A percentile compares a stretch with the other conserved stretches of the same genome.
Evolutionary conservation across 768 basidiomycete species (phyloP).

Genomic region (Amanita molliuscula): DNA sequence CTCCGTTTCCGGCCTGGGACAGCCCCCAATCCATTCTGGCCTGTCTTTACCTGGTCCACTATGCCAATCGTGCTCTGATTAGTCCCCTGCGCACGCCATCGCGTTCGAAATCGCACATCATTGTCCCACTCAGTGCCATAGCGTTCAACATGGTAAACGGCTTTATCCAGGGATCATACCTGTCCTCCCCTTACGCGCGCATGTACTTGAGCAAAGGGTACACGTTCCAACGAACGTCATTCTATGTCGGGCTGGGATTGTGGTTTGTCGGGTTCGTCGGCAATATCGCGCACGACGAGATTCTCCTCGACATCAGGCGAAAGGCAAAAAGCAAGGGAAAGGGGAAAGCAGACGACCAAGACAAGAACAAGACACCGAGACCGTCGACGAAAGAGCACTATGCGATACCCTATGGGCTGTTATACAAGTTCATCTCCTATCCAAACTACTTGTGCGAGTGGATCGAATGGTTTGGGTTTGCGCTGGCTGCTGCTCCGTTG

Average conservation of each 20-base stretch:
- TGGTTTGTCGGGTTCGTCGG: slow-evolving; percentile 69
- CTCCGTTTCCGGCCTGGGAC: slow-evolving; percentile 19
- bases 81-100: slow-evolving; percentile 75
- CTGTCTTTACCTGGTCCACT: slow-evolving; percentile 60
- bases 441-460: slow-evolving; percentile 96
- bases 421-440: slow-evolving; percentile 75
- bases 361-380: slow-evolving; percentile 15
- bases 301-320: slow-evolving; percentile 74
- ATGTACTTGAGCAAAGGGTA: slow-evolving; percentile 26
- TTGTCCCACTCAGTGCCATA: slow-evolving; percentile 44
- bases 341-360: slow-evolving; percentile 18
- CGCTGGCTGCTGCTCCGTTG: slow-evolving; percentile 57
- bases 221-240: slow-evolving; percentile 25
- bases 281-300: slow-evolving; percentile 86
- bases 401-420: slow-evolving; percentile 68
- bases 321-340: slow-evolving; percentile 34
- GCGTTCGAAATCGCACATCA: slow-evolving; percentile 64
- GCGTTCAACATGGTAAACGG: slow-evolving; percentile 71
- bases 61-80: slow-evolving; percentile 73
- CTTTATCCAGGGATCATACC: slow-evolving; percentile 55
- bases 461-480: slow-evolving; percentile 89
- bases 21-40: slow-evolving; percentile 41
- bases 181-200: slow-evolving; percentile 46
- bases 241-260: slow-evolving; percentile 52
- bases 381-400: slow-evolving; percentile 40